Percentiles rank a stretch among this genome's conserved stretches.
Evolutionary conservation across 495 filamentous ascomycete species (phyloP).

Genomic region (Xylaria telfairii): DNA sequence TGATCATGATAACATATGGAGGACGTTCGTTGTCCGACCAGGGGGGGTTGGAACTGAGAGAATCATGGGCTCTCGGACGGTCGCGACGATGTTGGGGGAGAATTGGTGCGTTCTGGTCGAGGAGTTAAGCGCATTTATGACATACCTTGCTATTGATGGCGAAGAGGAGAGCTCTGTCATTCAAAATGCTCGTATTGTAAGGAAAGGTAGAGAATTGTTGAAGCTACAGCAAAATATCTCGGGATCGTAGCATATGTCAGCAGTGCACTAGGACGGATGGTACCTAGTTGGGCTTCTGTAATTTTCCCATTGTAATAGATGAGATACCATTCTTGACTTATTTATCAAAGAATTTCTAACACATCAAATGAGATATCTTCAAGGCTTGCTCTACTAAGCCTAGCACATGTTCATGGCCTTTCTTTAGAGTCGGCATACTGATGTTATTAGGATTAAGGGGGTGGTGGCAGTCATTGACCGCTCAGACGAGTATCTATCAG

Average conservation of each 20-base stretch:
- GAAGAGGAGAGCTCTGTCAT: constrained; percentile 22
- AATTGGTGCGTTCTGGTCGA: constrained; percentile 21
- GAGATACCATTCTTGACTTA: not conserved
- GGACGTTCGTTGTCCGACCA: constrained; percentile 23
- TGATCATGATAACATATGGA: constrained; percentile 15
- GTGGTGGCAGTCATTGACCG: no score
- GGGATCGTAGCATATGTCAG: not conserved
- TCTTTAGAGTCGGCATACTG: not conserved
- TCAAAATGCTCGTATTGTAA: constrained; percentile 27
- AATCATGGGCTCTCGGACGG: not conserved
- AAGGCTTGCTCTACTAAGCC: not conserved
- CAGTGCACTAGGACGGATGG: not conserved
- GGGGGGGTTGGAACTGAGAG: constrained; percentile 19
- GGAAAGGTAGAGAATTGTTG: constrained; percentile 26
- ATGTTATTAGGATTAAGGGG: no score
- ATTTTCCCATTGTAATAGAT: not conserved
- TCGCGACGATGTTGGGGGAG: constrained; percentile 17
- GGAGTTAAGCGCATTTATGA: constrained; percentile 29
- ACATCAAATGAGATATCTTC: not conserved
- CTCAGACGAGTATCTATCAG: no score
- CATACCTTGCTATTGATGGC: constrained; percentile 24
- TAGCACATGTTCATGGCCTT: not conserved
- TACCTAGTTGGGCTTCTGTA: not conserved
- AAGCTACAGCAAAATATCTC: not conserved
- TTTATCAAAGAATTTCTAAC: not conserved